Percentiles rank a stretch among this genome's conserved stretches.
These are phyloP conservation scores for Vicia sativa DNA, from an alignment of 306 rosid species.

Conservation along the genomic window DNA sequence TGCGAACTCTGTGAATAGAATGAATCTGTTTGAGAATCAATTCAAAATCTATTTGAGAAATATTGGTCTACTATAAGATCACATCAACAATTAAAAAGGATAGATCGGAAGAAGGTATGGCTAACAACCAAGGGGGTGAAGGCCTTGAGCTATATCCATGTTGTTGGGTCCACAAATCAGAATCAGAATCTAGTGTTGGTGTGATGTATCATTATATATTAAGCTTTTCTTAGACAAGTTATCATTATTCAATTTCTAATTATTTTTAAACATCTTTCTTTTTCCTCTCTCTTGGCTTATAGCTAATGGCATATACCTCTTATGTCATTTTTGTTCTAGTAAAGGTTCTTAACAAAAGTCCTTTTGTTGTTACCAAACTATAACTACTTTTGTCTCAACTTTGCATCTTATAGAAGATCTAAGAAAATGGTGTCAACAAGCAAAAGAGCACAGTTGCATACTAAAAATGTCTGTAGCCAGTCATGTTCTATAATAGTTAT, in stretches of 20 bases:
- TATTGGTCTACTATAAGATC: conserved; percentile 41
- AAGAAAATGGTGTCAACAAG: conserved; percentile 9
- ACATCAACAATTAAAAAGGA: conserved; percentile 49
- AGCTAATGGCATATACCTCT: too few species aligned
- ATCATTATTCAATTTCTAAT: conserved; percentile 49
- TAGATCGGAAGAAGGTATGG: conserved; percentile 59
- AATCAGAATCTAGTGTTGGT: conserved; percentile 71
- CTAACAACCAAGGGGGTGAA: conserved; percentile 61
- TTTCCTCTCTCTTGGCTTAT: conserved; percentile 14
- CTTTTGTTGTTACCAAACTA: conserved; percentile 1
- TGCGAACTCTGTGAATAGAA: too few species aligned
- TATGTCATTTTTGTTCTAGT: not conserved
- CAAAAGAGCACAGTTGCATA: not conserved
- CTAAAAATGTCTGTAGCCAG: conserved; percentile 15
- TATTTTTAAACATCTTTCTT: not conserved
- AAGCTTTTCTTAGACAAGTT: conserved; percentile 45
- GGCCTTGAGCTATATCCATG: conserved; percentile 56
- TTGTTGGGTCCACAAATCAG: conserved; percentile 91
- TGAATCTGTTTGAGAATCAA: too few species aligned
- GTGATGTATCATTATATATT: conserved; percentile 66
- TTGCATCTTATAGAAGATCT: not conserved
- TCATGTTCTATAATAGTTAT: conserved; percentile 35
- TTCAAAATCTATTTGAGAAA: conserved; percentile 13
- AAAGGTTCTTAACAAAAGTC: not conserved
- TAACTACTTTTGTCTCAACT: not conserved